Percentiles rank a stretch among this genome's conserved stretches.
These are phyloP conservation scores for Sanghuangporus baumii DNA, from an alignment of 1,284 basidiomycete genomes.

Conservation along the genomic window DNA sequence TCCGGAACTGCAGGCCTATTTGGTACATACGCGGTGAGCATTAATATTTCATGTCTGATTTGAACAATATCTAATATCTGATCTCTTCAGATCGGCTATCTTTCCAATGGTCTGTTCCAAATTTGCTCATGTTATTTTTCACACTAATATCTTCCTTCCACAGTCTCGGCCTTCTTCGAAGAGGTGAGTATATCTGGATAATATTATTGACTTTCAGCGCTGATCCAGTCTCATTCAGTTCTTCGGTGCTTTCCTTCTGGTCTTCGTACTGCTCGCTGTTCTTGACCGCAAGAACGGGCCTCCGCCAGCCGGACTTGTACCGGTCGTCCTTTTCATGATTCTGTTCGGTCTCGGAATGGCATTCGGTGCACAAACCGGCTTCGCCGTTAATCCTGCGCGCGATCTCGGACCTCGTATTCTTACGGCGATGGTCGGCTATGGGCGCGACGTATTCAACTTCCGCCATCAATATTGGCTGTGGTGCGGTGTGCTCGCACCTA, in stretches of 20 bases:
- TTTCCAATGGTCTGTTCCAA: slow-evolving; percentile 1
- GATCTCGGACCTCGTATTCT: slow-evolving; percentile 59
- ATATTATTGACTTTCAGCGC: background rate
- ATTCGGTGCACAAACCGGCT: slow-evolving; percentile 58
- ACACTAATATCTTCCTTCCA: background rate
- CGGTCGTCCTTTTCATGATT: slow-evolving; percentile 48
- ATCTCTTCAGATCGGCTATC: background rate
- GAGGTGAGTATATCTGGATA: background rate
- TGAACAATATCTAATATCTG: background rate
- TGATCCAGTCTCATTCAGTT: slow-evolving; percentile 32
- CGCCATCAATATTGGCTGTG: slow-evolving; percentile 43
- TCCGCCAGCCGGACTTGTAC: slow-evolving; percentile 44
- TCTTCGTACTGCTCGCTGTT: slow-evolving; percentile 39
- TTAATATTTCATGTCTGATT: slow-evolving; percentile 28
- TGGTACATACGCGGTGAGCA: slow-evolving; percentile 62
- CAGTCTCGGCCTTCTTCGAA: slow-evolving; percentile 16
- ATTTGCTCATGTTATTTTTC: background rate
- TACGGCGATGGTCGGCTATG: slow-evolving; percentile 58
- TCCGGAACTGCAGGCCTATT: slow-evolving; percentile 64
- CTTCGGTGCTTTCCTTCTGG: slow-evolving; percentile 51
- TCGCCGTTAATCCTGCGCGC: slow-evolving; percentile 59
- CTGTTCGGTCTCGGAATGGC: slow-evolving; percentile 48
- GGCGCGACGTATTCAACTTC: slow-evolving; percentile 31
- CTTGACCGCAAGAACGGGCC: slow-evolving; percentile 44
- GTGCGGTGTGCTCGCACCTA: slow-evolving; percentile 36